These are phyloP conservation scores for Amoeboaphelidium protococcarum DNA, from an alignment of 371 early-diverging fungal genomes.

Conservation along the genomic window DNA sequence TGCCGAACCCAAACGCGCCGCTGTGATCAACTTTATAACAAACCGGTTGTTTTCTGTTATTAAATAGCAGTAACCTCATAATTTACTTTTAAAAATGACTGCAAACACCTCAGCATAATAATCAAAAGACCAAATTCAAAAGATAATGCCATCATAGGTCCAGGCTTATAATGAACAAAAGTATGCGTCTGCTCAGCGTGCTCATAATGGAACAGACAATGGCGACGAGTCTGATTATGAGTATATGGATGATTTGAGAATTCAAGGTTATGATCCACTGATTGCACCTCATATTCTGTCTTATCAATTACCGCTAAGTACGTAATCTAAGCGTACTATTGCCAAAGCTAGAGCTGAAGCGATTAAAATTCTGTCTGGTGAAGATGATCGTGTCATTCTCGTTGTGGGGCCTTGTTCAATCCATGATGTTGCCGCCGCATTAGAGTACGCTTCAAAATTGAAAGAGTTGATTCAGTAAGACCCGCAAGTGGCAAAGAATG, in stretches of 20 bases:
- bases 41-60: no score
- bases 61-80: no score
- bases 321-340: slow-evolving; percentile 18
- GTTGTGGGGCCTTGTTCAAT: slow-evolving; percentile 85
- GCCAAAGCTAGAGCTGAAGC: slow-evolving; percentile 33
- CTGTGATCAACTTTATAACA: no score
- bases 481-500: slow-evolving; percentile 21
- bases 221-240: no score
- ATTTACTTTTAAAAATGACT: no score
- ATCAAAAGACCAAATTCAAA: no score
- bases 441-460: slow-evolving; percentile 37
- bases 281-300: background rate
- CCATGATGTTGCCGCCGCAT: slow-evolving; percentile 56
- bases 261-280: background rate
- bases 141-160: no score
- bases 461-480: slow-evolving; percentile 9
- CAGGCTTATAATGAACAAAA: no score
- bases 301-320: background rate
- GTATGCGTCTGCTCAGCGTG: no score
- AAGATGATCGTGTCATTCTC: slow-evolving; percentile 56
- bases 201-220: no score
- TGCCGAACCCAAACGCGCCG: no score
- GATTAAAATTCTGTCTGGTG: slow-evolving; percentile 37
- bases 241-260: background rate
- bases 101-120: no score